Conservation (phyloP, 1,284 basidiomycete species). For the Entoloma clypeatum region DNA sequence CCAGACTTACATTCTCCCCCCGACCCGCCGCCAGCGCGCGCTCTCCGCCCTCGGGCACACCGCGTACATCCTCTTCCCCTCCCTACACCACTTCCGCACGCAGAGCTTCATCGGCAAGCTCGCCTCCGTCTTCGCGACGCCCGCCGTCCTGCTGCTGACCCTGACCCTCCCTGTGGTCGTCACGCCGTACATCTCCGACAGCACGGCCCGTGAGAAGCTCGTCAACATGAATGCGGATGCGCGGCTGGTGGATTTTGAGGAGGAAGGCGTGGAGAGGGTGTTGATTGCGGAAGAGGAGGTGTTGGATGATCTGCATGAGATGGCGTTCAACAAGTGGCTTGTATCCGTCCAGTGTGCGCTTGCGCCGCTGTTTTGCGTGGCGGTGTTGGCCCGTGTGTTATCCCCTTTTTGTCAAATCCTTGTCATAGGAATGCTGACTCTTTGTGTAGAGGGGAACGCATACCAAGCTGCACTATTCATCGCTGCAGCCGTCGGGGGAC, state of each 20-base stretch:
- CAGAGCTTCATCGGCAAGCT: slow-evolving; percentile 75
- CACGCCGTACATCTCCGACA: slow-evolving; percentile 46
- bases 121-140: slow-evolving; percentile 78
- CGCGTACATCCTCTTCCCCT: slow-evolving; percentile 78
- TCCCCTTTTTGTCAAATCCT: slow-evolving; percentile 5
- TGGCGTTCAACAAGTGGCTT: slow-evolving; percentile 77
- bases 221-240: slow-evolving; percentile 34
- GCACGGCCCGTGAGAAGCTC: slow-evolving; percentile 45
- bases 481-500: slow-evolving; percentile 52
- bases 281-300: slow-evolving; percentile 65
- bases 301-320: slow-evolving; percentile 57
- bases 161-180: slow-evolving; percentile 90
- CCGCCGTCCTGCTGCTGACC: slow-evolving; percentile 83
- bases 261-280: slow-evolving; percentile 61
- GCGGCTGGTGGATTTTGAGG: slow-evolving; percentile 62
- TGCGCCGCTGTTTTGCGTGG: slow-evolving; percentile 76
- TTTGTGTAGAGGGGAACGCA: slow-evolving; percentile 46
- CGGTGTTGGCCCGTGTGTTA: slow-evolving; percentile 68
- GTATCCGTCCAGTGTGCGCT: slow-evolving; percentile 77
- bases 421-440: slow-evolving; percentile 8
- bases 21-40: slow-evolving; percentile 40
- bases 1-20: slow-evolving; percentile 37
- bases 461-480: slow-evolving; percentile 55
- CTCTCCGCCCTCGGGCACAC: slow-evolving; percentile 38
- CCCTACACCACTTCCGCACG: slow-evolving; percentile 69